A percentile compares a stretch with the other conserved stretches of the same genome.
Evolutionary conservation across 2,329 filamentous ascomycete species (phyloP).

Genomic region (Ophiocordyceps camponoti-leonardi): DNA sequence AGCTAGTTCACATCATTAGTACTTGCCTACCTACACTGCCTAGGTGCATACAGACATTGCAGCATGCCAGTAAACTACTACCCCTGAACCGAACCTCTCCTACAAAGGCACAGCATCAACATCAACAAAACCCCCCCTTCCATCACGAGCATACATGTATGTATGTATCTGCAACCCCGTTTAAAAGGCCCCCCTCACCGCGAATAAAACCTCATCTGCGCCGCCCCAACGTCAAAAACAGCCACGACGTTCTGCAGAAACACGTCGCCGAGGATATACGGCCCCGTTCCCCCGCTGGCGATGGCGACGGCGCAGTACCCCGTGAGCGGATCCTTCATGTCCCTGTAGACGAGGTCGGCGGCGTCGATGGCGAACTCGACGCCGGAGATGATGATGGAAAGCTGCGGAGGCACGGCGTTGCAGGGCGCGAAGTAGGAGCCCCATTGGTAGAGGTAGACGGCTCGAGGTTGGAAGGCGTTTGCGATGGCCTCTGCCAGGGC

Average conservation of each 20-base stretch:
- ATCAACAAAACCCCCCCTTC: too few relatives aligned
- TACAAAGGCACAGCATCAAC: too few relatives aligned
- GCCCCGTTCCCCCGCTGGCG: conserved; percentile 23
- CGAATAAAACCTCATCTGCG: conserved; percentile 27
- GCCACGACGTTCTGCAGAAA: conserved; percentile 33
- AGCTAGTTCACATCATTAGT: too few relatives aligned
- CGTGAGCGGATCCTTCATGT: conserved; percentile 24
- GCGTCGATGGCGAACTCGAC: conserved; percentile 29
- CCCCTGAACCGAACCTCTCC: too few relatives aligned
- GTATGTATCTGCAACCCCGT: too few relatives aligned
- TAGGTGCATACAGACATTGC: too few relatives aligned
- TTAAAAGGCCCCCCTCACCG: not conserved
- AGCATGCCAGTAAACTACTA: too few relatives aligned
- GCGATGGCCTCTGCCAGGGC: conserved; percentile 31
- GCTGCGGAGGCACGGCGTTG: conserved; percentile 24
- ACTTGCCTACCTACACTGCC: too few relatives aligned
- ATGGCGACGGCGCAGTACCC: conserved; percentile 31
- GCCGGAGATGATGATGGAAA: conserved; percentile 26
- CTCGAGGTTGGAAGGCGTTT: conserved; percentile 25
- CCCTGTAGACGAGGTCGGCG: conserved; percentile 26
- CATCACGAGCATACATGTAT: too few relatives aligned
- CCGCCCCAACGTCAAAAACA: conserved; percentile 28
- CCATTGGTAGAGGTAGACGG: conserved; percentile 27
- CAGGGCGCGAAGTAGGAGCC: conserved; percentile 31
- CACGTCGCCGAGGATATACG: conserved; percentile 30